Conservation (phyloP, 352 stramenopile genomes). For the Phytophthora vignae region DNA sequence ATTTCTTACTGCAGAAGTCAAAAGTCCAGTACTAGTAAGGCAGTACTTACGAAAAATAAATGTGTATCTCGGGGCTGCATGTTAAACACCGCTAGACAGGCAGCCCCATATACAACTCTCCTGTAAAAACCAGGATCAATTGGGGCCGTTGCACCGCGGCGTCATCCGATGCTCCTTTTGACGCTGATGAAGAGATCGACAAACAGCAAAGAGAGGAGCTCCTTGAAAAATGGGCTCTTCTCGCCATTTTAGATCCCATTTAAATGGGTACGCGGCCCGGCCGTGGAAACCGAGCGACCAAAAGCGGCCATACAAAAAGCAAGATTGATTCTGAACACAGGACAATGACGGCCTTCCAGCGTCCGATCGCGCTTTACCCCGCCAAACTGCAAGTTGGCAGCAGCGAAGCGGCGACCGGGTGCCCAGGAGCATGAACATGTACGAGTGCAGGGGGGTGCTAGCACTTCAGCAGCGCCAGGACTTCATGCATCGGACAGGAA, state of each 20-base stretch:
- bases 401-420: neutral
- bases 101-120: too few species aligned
- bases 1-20: too few species aligned
- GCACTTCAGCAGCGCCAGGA: neutral
- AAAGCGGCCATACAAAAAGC: constrained; percentile 14
- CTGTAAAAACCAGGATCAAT: too few species aligned
- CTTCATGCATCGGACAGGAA: too few species aligned
- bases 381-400: constrained; percentile 9
- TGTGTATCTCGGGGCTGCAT: too few species aligned
- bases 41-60: too few species aligned
- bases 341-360: constrained; percentile 16
- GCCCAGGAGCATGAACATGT: neutral
- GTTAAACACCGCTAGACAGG: too few species aligned
- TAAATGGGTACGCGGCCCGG: neutral
- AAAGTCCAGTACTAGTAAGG: too few species aligned
- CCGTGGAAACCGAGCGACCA: neutral
- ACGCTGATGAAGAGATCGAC: too few species aligned
- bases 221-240: neutral
- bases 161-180: neutral
- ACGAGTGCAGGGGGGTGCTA: neutral
- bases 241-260: constrained; percentile 12
- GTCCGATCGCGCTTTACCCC: constrained; percentile 12
- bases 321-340: constrained; percentile 20
- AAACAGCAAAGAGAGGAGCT: too few species aligned
- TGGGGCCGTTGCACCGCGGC: neutral